phyloP scores from a whole-genome alignment of 441 rosid species.

The Pelargonium australe region DNA sequence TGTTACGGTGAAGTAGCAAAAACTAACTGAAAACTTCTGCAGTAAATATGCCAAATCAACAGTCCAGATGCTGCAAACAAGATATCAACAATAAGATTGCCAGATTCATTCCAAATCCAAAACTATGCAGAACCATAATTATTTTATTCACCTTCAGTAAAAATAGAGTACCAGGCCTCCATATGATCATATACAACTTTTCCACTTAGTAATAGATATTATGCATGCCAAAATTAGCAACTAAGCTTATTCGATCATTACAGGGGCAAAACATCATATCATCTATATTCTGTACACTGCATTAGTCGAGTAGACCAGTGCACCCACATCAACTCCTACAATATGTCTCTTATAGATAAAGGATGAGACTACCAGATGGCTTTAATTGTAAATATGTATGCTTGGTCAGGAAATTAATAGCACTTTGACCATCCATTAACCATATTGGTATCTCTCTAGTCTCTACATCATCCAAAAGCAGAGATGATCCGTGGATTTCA shows the following conservation, averaged over 20 bases:
- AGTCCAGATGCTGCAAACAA: conserved; percentile 78
- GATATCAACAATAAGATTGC: conserved; percentile 18
- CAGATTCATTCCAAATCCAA: background rate
- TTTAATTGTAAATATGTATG: background rate
- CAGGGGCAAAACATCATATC: background rate
- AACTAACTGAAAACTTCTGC: conserved; percentile 62
- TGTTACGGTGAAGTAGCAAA: conserved; percentile 82
- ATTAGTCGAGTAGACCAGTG: background rate
- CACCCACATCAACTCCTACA: background rate
- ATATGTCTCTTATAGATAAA: background rate
- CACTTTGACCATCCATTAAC: background rate
- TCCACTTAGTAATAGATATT: background rate
- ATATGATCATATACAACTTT: background rate
- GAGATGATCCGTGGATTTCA: background rate
- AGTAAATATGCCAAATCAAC: conserved; percentile 82
- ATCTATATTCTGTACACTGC: background rate
- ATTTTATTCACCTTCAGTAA: background rate
- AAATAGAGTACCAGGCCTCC: background rate
- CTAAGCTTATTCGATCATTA: background rate
- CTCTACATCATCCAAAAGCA: background rate
- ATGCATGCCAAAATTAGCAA: background rate
- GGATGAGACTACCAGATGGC: background rate
- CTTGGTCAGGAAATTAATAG: conserved; percentile 1
- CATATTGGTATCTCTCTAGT: background rate
- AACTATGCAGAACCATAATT: conserved; percentile 6